Conservation (phyloP, 805 yeast genomes). For the Sugiyamaella qingdaonensis region DNA sequence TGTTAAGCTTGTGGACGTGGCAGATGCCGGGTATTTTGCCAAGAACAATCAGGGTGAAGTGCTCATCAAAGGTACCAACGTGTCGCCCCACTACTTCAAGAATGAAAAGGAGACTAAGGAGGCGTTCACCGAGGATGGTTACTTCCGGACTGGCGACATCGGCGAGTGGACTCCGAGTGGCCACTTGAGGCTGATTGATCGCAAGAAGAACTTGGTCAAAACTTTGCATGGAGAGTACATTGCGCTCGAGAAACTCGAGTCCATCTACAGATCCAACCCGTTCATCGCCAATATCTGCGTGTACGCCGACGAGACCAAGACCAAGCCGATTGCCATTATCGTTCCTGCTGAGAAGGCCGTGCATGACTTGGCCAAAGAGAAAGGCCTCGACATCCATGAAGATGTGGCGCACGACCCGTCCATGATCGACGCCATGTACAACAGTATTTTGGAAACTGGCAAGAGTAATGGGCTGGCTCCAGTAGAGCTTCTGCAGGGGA, state of each 20-base stretch:
- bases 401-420: conserved; percentile 51
- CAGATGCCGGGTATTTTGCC: conserved; percentile 87
- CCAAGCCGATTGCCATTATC: conserved; percentile 88
- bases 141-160: conserved; percentile 97
- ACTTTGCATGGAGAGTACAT: conserved; percentile 96
- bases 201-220: conserved; percentile 93
- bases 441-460: conserved; percentile 68
- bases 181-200: conserved; percentile 77
- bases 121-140: conserved; percentile 77
- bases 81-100: conserved; percentile 72
- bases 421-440: conserved; percentile 50
- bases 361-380: conserved; percentile 53
- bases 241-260: conserved; percentile 91
- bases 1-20: conserved; percentile 83
- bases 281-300: conserved; percentile 80
- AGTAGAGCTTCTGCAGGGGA: conserved; percentile 77
- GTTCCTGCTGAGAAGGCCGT: conserved; percentile 72
- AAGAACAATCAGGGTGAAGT: conserved; percentile 92
- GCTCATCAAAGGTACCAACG: conserved; percentile 68
- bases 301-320: conserved; percentile 83
- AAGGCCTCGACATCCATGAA: conserved; percentile 50
- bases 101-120: conserved; percentile 75
- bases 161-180: conserved; percentile 88
- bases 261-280: conserved; percentile 79
- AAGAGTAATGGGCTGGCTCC: conserved; percentile 75